Evolutionary conservation across 225 moss, liverwort and hornwort species (phyloP), one percentile per base, ranked within the genome.

Genomic region (Ulota crispa): DNA sequence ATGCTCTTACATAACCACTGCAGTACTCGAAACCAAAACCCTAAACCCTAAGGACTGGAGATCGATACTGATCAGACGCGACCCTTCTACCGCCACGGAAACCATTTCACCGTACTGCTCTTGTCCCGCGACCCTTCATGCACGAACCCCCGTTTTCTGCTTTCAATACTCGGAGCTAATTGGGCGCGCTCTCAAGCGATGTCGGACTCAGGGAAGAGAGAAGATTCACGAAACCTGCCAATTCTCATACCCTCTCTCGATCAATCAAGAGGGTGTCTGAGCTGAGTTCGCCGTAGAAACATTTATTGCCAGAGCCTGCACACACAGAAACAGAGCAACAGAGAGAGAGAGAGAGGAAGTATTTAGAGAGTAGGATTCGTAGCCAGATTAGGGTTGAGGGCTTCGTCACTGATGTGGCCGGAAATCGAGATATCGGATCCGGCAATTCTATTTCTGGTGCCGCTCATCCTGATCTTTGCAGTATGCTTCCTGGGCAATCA

Each of bases 31-130:
- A 75, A 59, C 68, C 30, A 61, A 50, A 67, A 70, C 70, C 71
- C 26, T 34, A 70, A 79, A 71, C 31, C 62, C 36, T 34, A 52
- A 20, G 24, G 24, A 66, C n/a, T 7, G 59, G 65, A 80, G 83
- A 80, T 80, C 30, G 52, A 31, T 20, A 57, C 47, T 76, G 79
- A 80, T 78, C 76, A 68, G 86, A 77, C 80, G 52, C 61, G 77
- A 80, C 77, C 59, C 72, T 83, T 79, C 63, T 75, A 57, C 45
- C 18, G 27, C 54, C 45, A 14, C 18, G 20, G 19, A 62, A 66
- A 81, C 13, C 65, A 64, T 34, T 63, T 71, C 64, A 78, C 60
- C 15, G 30, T 42, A 23, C 4, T 39, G 41, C 15, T 23, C 57
- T 70, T 76, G 16, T 67, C 43, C 42, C 31, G 24, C 9, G 31